Conservation (phyloP, 2,329 filamentous ascomycete species). For the Aspergillus pseudoviridinutans region DNA sequence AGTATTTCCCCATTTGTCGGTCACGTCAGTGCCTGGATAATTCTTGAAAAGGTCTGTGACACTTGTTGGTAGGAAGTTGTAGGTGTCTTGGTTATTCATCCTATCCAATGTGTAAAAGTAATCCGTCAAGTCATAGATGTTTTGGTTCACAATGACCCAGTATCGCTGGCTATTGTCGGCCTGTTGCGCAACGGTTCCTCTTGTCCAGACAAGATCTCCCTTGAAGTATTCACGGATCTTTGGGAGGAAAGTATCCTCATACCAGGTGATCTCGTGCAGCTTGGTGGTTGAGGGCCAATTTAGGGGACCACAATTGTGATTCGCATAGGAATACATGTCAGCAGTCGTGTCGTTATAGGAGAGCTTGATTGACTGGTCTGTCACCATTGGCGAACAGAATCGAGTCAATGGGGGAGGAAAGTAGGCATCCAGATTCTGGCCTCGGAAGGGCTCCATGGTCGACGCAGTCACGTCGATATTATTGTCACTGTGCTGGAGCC, state of each 20-base stretch:
- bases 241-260: conserved; percentile 67
- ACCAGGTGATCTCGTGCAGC: conserved; percentile 69
- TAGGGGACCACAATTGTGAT: conserved; percentile 67
- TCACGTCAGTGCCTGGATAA: conserved; percentile 78
- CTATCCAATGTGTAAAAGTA: conserved; percentile 75
- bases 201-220: conserved; percentile 74
- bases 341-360: conserved; percentile 64
- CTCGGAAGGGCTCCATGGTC: conserved; percentile 74
- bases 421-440: conserved; percentile 76
- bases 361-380: conserved; percentile 47
- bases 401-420: conserved; percentile 73
- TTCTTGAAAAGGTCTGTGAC: conserved; percentile 66
- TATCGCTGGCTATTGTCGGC: conserved; percentile 64
- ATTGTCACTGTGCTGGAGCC: conserved; percentile 71
- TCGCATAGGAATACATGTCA: conserved; percentile 49
- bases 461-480: conserved; percentile 49
- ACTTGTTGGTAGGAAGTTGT: conserved; percentile 67
- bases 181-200: conserved; percentile 56
- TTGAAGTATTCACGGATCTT: conserved; percentile 83
- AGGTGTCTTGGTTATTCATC: conserved; percentile 53
- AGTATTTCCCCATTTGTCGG: conserved; percentile 55
- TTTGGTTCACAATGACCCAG: conserved; percentile 75
- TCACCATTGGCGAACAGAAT: conserved; percentile 71
- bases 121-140: conserved; percentile 84
- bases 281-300: conserved; percentile 53